Percentiles rank a stretch among this genome's conserved stretches.
These are phyloP conservation scores for Trapa incisa DNA, from an alignment of 345 rosid species.

Conservation along the genomic window DNA sequence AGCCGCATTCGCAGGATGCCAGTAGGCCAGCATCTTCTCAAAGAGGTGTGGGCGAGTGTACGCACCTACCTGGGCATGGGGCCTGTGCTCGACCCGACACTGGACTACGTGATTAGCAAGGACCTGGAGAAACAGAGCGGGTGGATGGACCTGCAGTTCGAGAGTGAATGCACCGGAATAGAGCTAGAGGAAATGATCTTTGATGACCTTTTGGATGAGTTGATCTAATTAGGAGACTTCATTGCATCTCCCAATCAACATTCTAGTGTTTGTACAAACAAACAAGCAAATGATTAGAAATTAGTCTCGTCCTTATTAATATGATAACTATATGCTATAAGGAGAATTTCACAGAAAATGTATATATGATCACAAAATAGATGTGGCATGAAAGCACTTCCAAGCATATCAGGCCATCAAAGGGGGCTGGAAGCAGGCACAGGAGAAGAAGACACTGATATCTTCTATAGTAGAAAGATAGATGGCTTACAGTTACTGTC, in stretches of 20 bases:
- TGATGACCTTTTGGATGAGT: constrained; percentile 58
- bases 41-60: constrained; percentile 59
- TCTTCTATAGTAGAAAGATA: not conserved
- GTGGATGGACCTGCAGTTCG: constrained; percentile 81
- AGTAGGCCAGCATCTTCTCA: constrained; percentile 35
- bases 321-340: not conserved
- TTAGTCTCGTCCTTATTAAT: not conserved
- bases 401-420: not conserved
- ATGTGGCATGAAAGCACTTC: not conserved
- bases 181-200: constrained; percentile 63
- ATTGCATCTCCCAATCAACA: too few species aligned
- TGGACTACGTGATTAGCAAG: constrained; percentile 32
- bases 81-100: constrained; percentile 21
- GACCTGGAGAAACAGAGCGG: constrained; percentile 44
- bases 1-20: constrained; percentile 50
- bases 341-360: not conserved
- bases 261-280: not conserved
- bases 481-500: constrained; percentile 1
- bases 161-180: constrained; percentile 52
- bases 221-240: not conserved
- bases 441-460: not conserved
- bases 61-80: constrained; percentile 34
- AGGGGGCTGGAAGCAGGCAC: not conserved
- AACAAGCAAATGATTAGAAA: not conserved
- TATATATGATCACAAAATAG: not conserved